Conservation (phyloP, 164 flowering plant genomes). For the Magnolia kwangsiensis region DNA sequence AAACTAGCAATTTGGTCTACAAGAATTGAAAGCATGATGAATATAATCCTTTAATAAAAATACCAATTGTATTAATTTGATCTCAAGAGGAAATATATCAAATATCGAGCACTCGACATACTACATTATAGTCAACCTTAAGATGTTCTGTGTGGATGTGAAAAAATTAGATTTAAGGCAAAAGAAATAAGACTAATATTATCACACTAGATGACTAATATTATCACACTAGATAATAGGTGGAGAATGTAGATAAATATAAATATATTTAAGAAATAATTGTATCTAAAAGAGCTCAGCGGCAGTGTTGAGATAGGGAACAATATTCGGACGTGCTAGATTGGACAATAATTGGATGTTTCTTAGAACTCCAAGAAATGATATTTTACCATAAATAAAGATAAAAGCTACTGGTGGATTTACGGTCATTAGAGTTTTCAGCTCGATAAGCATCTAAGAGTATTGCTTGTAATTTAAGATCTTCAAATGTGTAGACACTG, state of each 20-base stretch:
- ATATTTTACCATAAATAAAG: neutral
- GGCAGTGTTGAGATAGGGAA: neutral
- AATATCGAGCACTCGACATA: neutral
- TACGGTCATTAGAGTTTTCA: too few relatives aligned
- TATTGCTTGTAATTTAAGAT: too few relatives aligned
- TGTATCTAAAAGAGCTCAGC: neutral
- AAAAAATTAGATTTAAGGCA: neutral
- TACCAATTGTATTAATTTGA: neutral
- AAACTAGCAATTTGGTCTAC: too few relatives aligned
- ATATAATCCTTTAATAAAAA: neutral
- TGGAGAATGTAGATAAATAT: neutral
- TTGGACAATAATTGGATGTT: neutral
- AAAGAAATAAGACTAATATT: neutral
- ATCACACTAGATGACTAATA: too few relatives aligned
- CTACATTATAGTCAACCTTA: neutral
- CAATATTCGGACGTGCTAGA: neutral
- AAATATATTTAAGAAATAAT: neutral
- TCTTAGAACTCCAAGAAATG: neutral
- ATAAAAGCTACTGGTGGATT: neutral
- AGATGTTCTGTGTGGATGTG: neutral
- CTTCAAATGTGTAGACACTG: too few relatives aligned
- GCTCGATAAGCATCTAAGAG: too few relatives aligned
- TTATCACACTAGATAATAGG: neutral
- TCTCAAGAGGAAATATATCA: neutral
- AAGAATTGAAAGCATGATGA: too few relatives aligned